These are phyloP conservation scores for Mortierella sp. DNA, from an alignment of 371 early-diverging fungal genomes.

Conservation along the genomic window DNA sequence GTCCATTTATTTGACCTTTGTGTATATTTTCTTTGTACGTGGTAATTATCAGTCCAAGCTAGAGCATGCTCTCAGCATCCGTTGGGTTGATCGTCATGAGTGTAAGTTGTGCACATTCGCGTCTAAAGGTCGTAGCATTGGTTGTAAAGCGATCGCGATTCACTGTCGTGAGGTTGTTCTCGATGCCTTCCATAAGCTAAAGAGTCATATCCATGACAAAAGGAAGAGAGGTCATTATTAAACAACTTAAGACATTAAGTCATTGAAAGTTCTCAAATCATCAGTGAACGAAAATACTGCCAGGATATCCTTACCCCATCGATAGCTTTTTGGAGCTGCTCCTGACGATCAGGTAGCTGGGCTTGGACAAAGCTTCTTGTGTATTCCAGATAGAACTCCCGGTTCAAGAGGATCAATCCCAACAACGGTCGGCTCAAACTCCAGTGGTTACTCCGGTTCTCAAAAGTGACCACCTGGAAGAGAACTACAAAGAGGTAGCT, in stretches of 20 bases:
- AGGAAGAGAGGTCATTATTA: no score
- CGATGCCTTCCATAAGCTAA: slow-evolving; percentile 76
- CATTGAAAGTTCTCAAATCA: no score
- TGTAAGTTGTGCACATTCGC: slow-evolving; percentile 58
- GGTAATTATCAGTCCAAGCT: no score
- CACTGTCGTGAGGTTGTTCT: slow-evolving; percentile 67
- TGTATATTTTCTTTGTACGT: no score
- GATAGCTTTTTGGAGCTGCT: slow-evolving; percentile 71
- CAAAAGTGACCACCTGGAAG: slow-evolving; percentile 82
- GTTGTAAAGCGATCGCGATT: slow-evolving; percentile 88
- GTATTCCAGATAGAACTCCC: slow-evolving; percentile 75
- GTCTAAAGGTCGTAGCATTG: slow-evolving; percentile 75
- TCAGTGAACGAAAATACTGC: not conserved
- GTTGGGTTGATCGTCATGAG: slow-evolving; percentile 24
- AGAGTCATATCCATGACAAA: not conserved
- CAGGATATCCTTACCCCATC: slow-evolving; percentile 40
- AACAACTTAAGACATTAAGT: no score
- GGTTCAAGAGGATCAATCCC: slow-evolving; percentile 79
- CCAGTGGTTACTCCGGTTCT: slow-evolving; percentile 86
- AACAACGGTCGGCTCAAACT: slow-evolving; percentile 84
- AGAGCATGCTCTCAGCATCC: not conserved
- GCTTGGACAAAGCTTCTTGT: slow-evolving; percentile 71
- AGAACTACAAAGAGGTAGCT: slow-evolving; percentile 71
- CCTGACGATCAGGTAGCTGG: slow-evolving; percentile 80
- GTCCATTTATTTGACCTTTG: slow-evolving; percentile 58